Base-by-base conservation (phyloP, 73 alveolate genomes). In the Breviolum minutum region DNA sequence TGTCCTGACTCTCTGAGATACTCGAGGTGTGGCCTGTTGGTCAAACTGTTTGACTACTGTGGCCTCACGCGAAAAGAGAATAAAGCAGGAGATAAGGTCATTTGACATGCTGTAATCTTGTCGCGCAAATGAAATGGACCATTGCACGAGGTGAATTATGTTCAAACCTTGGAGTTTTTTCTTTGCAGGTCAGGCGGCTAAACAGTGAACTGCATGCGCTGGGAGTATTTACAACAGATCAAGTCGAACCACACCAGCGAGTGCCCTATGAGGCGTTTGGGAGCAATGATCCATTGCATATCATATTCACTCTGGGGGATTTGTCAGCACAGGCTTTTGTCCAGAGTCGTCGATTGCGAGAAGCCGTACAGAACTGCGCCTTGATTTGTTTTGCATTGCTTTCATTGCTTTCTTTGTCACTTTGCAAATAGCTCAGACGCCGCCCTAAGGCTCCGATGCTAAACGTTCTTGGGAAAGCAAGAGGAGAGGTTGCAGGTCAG, bases 201-300 rank as follows among this genome's bases (percentile, higher is more conserved):
- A 88, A 88, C 95, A 88, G 95, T 60, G 95, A 88, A 70, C 95
- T 88, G 95, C 95, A 88, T n/a, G 95, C 95, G 24, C 74, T 88
- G 80, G 95, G 95, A 19, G 95, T 88, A 7, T 88, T 73, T 30
- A 76, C 95, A 8, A 88, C 95, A 30, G 95, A 88, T 76, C 95
- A 88, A 69, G 95, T 88, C 54, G 95, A 88, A 20, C 95, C 95
- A 6, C 16, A 88, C 86, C 95, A 88, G 60, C 95, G 95, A 6
- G 95, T 88, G 62, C 95, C 95, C 14, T 88, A 88, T 61, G 95
- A 88, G 95, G 95, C 95, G 76, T 9, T 26, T 16, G 26, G 63
- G 24, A 7, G 27, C 77, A 68, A 68, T 17, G 77, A 17, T 68
- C 77, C 24, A 17, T 68, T 68, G 77, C 77, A 68, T 68, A 68